phyloP scores from a whole-genome alignment of 176 grass and related monocot species.

The Tillandsia leiboldiana region DNA sequence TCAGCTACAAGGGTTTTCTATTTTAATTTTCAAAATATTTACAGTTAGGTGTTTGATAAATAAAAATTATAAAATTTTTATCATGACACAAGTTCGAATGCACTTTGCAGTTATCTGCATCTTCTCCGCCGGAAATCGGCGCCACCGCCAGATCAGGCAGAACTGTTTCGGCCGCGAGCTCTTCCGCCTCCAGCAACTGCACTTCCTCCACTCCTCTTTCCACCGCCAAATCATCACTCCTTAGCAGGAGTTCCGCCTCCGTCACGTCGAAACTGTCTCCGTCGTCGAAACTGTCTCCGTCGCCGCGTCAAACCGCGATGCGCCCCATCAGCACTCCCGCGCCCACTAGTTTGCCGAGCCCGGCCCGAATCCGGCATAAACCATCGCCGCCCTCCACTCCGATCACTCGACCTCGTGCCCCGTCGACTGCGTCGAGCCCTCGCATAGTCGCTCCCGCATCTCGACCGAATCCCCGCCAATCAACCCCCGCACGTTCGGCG shows the following conservation, averaged over 20 bases:
- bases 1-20: constrained; percentile 11
- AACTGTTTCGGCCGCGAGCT: not conserved
- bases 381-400: not conserved
- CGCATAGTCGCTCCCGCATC: not conserved
- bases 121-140: not conserved
- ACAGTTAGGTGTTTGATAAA: not conserved
- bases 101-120: constrained; percentile 6
- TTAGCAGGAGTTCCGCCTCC: constrained; percentile 18
- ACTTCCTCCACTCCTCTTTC: constrained; percentile 3
- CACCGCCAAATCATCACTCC: constrained; percentile 5
- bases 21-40: not conserved
- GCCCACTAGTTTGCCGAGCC: not conserved
- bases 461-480: constrained; percentile 6
- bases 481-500: constrained; percentile 1
- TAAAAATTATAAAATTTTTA: not conserved
- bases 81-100: not conserved
- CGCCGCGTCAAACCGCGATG: not conserved
- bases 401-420: not conserved
- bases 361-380: not conserved
- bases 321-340: not conserved
- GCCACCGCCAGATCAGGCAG: not conserved
- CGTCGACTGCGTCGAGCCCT: not conserved
- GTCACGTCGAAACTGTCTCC: constrained; percentile 13
- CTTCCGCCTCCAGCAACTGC: not conserved
- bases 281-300: not conserved